phyloP scores from a whole-genome alignment of 148 eudicot species.

The Simmondsia chinensis region DNA sequence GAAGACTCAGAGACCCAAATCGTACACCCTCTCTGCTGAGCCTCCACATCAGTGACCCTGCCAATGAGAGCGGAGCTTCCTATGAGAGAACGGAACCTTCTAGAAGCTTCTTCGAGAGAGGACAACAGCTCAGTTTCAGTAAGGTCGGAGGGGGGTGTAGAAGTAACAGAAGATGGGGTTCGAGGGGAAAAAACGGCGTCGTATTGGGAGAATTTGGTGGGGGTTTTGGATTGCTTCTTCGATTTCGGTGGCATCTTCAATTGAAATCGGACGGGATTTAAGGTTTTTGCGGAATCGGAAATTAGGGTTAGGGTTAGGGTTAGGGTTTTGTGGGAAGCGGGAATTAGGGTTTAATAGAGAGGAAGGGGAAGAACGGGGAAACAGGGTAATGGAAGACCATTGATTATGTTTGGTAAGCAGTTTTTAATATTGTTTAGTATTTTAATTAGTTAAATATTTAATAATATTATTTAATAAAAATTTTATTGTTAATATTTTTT shows the following conservation, averaged over 20 bases:
- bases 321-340: background rate
- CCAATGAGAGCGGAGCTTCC: conserved; percentile 39
- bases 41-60: conserved; percentile 23
- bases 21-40: conserved; percentile 38
- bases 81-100: conserved; percentile 55
- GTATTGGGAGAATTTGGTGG: conserved; percentile 15
- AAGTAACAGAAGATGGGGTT: conserved; percentile 12
- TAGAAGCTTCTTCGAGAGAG: conserved; percentile 43
- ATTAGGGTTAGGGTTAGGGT: background rate
- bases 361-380: no score
- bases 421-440: no score
- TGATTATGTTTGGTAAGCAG: no score
- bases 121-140: conserved; percentile 24
- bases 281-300: background rate
- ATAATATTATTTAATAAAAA: no score
- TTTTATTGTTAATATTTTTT: no score
- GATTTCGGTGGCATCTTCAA: conserved; percentile 40
- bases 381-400: no score
- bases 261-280: no score
- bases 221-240: conserved; percentile 30
- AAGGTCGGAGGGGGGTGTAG: conserved; percentile 4
- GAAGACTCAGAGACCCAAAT: conserved; percentile 84
- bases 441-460: no score
- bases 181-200: conserved; percentile 15
- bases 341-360: no score